Conservation (phyloP, 768 basidiomycete genomes). For the Gymnopilus dilepis region DNA sequence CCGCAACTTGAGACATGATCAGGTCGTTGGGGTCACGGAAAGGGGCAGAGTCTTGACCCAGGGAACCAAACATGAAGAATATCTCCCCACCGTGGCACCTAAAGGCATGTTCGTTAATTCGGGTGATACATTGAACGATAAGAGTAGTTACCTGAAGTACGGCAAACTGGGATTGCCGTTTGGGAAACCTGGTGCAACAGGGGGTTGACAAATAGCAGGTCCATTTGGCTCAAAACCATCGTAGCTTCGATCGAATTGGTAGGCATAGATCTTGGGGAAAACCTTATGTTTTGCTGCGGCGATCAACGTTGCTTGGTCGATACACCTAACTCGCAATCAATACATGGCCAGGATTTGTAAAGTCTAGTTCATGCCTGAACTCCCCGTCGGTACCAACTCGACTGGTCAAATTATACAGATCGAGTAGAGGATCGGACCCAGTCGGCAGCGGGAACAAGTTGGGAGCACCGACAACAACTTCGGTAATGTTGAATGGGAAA, state of each 20-base stretch:
- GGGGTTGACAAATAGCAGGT: constrained; percentile 48
- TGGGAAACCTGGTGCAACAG: constrained; percentile 44
- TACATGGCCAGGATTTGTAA: background rate
- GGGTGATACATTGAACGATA: background rate
- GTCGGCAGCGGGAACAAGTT: constrained; percentile 46
- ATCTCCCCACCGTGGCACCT: constrained; percentile 39
- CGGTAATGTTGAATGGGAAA: constrained; percentile 18
- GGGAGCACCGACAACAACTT: constrained; percentile 16
- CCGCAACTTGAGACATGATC: constrained; percentile 45
- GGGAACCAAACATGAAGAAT: constrained; percentile 34
- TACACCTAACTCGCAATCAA: constrained; percentile 26
- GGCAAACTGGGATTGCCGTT: constrained; percentile 52
- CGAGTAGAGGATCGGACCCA: constrained; percentile 40
- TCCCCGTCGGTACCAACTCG: constrained; percentile 49
- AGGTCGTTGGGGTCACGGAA: constrained; percentile 54
- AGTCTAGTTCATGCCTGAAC: constrained; percentile 37
- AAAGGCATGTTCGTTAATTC: too few relatives aligned
- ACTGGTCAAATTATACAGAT: constrained; percentile 52
- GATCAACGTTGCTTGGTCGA: constrained; percentile 55
- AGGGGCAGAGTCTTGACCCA: constrained; percentile 42
- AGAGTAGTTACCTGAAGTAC: constrained; percentile 43
- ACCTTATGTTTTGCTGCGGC: constrained; percentile 46
- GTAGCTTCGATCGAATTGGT: constrained; percentile 54
- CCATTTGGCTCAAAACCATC: constrained; percentile 49
- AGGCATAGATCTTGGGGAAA: constrained; percentile 49